These are phyloP conservation scores for Simplicillium aogashimaense DNA, from an alignment of 2,329 filamentous ascomycete species.

Conservation along the genomic window DNA sequence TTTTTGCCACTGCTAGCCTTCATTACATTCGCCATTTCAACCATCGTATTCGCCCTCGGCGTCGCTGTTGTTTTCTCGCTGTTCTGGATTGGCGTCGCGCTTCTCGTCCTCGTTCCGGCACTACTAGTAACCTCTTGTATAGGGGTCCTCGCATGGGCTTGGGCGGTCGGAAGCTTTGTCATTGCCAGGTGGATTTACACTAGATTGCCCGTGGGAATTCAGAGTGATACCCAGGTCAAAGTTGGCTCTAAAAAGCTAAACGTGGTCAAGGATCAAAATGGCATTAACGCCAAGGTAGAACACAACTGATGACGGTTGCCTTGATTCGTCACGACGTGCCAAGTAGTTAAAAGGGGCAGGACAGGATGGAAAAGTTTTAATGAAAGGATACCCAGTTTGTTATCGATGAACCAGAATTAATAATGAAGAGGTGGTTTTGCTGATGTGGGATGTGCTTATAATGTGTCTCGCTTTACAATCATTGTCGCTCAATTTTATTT, in stretches of 20 bases:
- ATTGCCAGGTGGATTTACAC: conserved; percentile 36
- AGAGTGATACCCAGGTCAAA: conserved; percentile 11
- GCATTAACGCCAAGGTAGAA: conserved; percentile 9
- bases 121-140: conserved; percentile 55
- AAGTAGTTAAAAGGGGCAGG: not conserved
- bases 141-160: conserved; percentile 57
- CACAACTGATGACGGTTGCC: not conserved
- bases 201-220: conserved; percentile 15
- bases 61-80: conserved; percentile 55
- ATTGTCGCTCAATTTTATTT: too few species aligned
- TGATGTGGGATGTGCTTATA: too few species aligned
- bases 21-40: conserved; percentile 51
- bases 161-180: conserved; percentile 52
- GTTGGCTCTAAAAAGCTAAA: conserved; percentile 9
- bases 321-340: not conserved
- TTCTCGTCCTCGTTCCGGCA: conserved; percentile 58
- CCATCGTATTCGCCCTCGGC: conserved; percentile 51
- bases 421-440: too few species aligned
- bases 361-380: too few species aligned
- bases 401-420: too few species aligned
- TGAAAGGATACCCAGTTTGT: too few species aligned
- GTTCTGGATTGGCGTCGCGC: conserved; percentile 56
- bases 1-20: conserved; percentile 62
- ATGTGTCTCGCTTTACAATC: too few species aligned
- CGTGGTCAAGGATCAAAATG: conserved; percentile 13